These are phyloP conservation scores for Kazachstania kunashirensis DNA, from an alignment of 805 yeast genomes.

Conservation along the genomic window DNA sequence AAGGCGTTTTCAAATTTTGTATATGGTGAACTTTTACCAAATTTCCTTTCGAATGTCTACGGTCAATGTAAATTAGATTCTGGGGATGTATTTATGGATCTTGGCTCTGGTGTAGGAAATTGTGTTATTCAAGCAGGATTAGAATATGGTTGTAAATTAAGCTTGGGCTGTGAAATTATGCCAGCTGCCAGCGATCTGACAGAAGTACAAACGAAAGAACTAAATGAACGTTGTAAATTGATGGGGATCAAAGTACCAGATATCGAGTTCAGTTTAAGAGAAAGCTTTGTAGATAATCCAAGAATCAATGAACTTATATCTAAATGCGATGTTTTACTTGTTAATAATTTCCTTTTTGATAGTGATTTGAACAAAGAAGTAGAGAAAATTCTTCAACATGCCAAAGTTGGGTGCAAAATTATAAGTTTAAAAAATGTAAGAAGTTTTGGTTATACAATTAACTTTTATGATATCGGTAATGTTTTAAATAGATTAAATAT, in stretches of 20 bases:
- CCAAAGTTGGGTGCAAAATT: conserved; percentile 67
- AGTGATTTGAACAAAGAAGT: conserved; percentile 61
- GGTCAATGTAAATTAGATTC: conserved; percentile 45
- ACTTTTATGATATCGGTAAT: conserved; percentile 42
- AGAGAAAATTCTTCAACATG: conserved; percentile 50
- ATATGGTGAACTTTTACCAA: conserved; percentile 83
- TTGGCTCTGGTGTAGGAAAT: conserved; percentile 93
- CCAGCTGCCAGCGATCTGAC: conserved; percentile 66
- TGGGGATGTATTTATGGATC: conserved; percentile 60
- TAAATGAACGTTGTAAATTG: conserved; percentile 45
- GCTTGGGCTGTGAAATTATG: conserved; percentile 91
- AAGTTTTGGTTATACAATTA: conserved; percentile 59
- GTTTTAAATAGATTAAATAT: conserved; percentile 59
- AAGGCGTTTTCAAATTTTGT: conserved; percentile 85
- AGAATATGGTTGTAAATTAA: conserved; percentile 62
- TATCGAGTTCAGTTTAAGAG: conserved; percentile 48
- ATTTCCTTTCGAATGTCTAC: conserved; percentile 59
- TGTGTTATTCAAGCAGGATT: conserved; percentile 83
- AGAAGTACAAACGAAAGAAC: conserved; percentile 46
- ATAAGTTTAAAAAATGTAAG: conserved; percentile 73
- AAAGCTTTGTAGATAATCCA: conserved; percentile 62
- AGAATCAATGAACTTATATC: conserved; percentile 45
- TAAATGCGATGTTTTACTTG: conserved; percentile 60
- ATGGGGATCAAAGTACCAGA: conserved; percentile 57
- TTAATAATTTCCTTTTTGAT: conserved; percentile 79